Evolutionary conservation across 768 basidiomycete species (phyloP), one percentile per base, ranked within the genome.

Genomic region (Tylopilus felleus): DNA sequence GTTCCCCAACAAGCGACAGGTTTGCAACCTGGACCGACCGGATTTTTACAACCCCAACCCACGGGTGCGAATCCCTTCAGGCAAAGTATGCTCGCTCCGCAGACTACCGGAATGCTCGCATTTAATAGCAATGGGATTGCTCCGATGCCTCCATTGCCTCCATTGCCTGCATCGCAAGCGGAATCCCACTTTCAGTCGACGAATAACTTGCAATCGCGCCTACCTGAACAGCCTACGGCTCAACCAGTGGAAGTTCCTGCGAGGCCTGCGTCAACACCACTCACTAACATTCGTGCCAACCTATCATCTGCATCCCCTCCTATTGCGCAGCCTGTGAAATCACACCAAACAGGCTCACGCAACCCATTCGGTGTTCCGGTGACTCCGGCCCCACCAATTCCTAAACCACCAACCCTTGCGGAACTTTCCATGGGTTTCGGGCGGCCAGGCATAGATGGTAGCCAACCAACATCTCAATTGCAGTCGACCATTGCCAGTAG

Each of bases 331-430:
- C 83, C 85, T 8, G 79, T 98, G 25, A 85, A 83, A 62, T 79
- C 93, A 7, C 95, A 98, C 68, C 84, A 88, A 67, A 99, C 97
- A 4, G 96, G 97, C 25, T 91, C 92, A 8, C 85, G 84, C 60
- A 99, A 99, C 77, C 97, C 97, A 4, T 99, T 99, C 59, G 95
- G 93, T 7, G 81, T 83, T 28, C 82, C 90, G 5, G 75, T 80
- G 6, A 77, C 79, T 9, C 73, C 82, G 22, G 73, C 75, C 16
- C 80, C 85, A 1, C 84, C 88, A 16, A 75, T 90, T 25, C 88
- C 90, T 1, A 88, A 85, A 67, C 80, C 77, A 27, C 91, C 88
- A 10, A 93, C 90, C 2, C 74, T 98, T 64, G 81, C 89, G 71
- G 89, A 97, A 64, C 72, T 98, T 14, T 80, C 85, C 3, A 80